A percentile compares a stretch with the other conserved stretches of the same genome.
These are phyloP conservation scores for Penicillium sp. DNA, from an alignment of 2,329 filamentous ascomycete species.

Conservation along the genomic window DNA sequence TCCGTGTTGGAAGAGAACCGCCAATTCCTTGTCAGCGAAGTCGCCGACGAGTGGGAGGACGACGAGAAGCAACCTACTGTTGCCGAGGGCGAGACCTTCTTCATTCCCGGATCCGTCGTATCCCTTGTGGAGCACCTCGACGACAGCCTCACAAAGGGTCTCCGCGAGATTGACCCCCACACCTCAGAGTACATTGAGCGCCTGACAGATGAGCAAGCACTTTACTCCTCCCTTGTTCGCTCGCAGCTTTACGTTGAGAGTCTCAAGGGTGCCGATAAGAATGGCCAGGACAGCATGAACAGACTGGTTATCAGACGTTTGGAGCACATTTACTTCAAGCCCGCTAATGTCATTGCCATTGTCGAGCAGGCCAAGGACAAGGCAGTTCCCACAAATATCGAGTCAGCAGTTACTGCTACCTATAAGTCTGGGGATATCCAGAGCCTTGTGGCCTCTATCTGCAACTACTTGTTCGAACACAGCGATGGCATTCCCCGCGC, in stretches of 20 bases:
- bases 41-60: slow-evolving; percentile 97
- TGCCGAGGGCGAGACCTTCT: slow-evolving; percentile 71
- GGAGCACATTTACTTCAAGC: slow-evolving; percentile 99
- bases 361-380: slow-evolving; percentile 96
- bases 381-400: slow-evolving; percentile 64
- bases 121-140: slow-evolving; percentile 94
- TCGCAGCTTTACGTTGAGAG: slow-evolving; percentile 84
- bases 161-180: slow-evolving; percentile 96
- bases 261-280: slow-evolving; percentile 66
- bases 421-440: slow-evolving; percentile 66
- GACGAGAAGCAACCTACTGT: slow-evolving; percentile 87
- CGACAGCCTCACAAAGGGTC: slow-evolving; percentile 93
- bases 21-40: slow-evolving; percentile 83
- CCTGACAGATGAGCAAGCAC: slow-evolving; percentile 79
- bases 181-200: slow-evolving; percentile 98
- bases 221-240: slow-evolving; percentile 92
- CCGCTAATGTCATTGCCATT: slow-evolving; percentile 85
- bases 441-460: slow-evolving; percentile 76
- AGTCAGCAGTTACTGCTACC: slow-evolving; percentile 80
- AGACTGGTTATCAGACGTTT: slow-evolving; percentile 88
- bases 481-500: slow-evolving; percentile 95
- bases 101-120: slow-evolving; percentile 92
- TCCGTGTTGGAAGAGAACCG: slow-evolving; percentile 74
- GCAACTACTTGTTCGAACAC: slow-evolving; percentile 91
- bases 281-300: slow-evolving; percentile 86